phyloP scores from a whole-genome alignment of 1,139 yeast genomes.

The Saccharomycopsis crataegensis region DNA sequence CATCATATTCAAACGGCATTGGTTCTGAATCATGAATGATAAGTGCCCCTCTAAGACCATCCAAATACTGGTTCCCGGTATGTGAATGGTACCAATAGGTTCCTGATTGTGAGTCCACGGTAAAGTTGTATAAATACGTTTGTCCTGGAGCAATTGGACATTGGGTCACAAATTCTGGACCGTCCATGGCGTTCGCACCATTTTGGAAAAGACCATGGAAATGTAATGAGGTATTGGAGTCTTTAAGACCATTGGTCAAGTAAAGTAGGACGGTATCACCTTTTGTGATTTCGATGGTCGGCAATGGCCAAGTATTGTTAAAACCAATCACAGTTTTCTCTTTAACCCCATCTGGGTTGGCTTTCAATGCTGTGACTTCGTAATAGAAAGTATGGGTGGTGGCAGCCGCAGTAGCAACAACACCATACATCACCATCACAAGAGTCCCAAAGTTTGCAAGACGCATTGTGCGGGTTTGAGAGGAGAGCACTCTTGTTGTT shows the following conservation, averaged over 20 bases:
- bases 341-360: slow-evolving; percentile 68
- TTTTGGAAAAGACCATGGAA: slow-evolving; percentile 89
- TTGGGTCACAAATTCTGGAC: slow-evolving; percentile 80
- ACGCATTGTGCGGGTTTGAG: too few relatives aligned
- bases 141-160: slow-evolving; percentile 79
- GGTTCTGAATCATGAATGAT: slow-evolving; percentile 57
- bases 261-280: slow-evolving; percentile 72
- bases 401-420: slow-evolving; percentile 28
- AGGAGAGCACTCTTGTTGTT: too few relatives aligned
- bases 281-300: slow-evolving; percentile 58
- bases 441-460: too few relatives aligned
- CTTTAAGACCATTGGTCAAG: slow-evolving; percentile 60
- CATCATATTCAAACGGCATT: slow-evolving; percentile 52
- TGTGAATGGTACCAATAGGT: slow-evolving; percentile 96
- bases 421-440: background rate
- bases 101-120: slow-evolving; percentile 75
- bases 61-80: slow-evolving; percentile 77
- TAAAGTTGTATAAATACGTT: slow-evolving; percentile 67
- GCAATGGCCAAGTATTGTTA: slow-evolving; percentile 83
- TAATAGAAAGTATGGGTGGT: slow-evolving; percentile 62
- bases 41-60: slow-evolving; percentile 80
- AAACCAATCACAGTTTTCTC: slow-evolving; percentile 69
- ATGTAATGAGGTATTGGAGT: slow-evolving; percentile 69
- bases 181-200: slow-evolving; percentile 71
- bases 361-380: slow-evolving; percentile 63